Evolutionary conservation across 202 grass and related monocot genomes (phyloP).

Genomic region (Elaeis oleifera): DNA sequence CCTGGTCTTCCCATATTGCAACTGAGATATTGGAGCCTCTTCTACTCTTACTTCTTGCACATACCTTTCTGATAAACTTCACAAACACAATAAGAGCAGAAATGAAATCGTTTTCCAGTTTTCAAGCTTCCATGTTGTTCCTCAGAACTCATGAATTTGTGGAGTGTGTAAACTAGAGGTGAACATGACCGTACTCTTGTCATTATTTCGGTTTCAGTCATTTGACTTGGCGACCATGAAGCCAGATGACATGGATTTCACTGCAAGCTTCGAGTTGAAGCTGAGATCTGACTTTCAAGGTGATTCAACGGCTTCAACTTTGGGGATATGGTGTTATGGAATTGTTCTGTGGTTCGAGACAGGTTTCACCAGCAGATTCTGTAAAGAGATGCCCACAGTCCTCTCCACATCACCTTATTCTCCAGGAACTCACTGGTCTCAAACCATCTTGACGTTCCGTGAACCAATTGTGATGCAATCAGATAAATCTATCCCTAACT

Average conservation of each 20-base stretch:
- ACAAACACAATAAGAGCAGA: too few species aligned
- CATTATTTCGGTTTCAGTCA: conserved; percentile 33
- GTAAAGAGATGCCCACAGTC: conserved; percentile 54
- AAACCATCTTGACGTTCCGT: conserved; percentile 75
- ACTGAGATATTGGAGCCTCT: too few species aligned
- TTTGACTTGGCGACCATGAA: conserved; percentile 82
- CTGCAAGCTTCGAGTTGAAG: conserved; percentile 60
- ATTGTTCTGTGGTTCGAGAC: conserved; percentile 89
- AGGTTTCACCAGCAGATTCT: conserved; percentile 66
- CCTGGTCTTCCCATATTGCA: too few species aligned
- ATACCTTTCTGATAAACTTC: too few species aligned
- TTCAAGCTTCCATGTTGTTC: too few species aligned
- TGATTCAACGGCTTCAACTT: neutral
- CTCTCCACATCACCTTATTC: conserved; percentile 79
- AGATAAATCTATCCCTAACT: conserved; percentile 6
- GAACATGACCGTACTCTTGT: neutral
- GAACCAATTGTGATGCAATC: conserved; percentile 64
- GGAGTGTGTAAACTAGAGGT: too few species aligned
- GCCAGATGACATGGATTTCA: conserved; percentile 83
- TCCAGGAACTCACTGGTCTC: conserved; percentile 72
- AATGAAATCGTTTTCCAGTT: too few species aligned
- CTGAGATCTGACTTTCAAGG: conserved; percentile 24
- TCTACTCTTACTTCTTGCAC: too few species aligned
- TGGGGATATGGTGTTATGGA: conserved; percentile 50
- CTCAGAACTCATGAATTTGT: too few species aligned